phyloP scores from a whole-genome alignment of 305 asterid genomes.

The Fraxinus nigra region DNA sequence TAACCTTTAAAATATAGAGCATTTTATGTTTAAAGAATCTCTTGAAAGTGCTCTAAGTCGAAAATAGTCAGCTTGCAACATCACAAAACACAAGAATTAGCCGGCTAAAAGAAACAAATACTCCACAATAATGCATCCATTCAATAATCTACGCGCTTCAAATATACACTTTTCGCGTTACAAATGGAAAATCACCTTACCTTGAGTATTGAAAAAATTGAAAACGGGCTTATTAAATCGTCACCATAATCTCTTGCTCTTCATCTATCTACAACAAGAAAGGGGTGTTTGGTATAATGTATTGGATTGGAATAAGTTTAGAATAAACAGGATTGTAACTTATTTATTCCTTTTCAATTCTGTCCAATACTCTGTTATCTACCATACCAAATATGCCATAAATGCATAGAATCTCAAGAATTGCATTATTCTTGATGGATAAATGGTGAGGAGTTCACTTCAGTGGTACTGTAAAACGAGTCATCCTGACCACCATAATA shows the following conservation, averaged over 20 bases:
- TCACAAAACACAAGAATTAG: background rate
- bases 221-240: background rate
- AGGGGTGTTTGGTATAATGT: background rate
- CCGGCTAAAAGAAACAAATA: background rate
- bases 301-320: background rate
- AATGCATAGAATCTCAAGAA: background rate
- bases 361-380: background rate
- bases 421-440: conserved; percentile 36
- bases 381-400: background rate
- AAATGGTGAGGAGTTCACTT: conserved; percentile 56
- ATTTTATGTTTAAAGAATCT: too few relatives aligned
- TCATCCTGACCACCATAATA: conserved; percentile 59
- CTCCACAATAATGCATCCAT: background rate
- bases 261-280: background rate
- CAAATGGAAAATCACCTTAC: background rate
- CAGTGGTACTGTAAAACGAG: conserved; percentile 91
- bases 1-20: too few relatives aligned
- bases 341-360: background rate
- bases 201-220: background rate
- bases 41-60: background rate
- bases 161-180: background rate
- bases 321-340: background rate
- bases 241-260: background rate
- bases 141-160: background rate
- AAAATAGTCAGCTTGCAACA: background rate